phyloP scores from a whole-genome alignment of 306 rosid species.

The Prunus mira region DNA sequence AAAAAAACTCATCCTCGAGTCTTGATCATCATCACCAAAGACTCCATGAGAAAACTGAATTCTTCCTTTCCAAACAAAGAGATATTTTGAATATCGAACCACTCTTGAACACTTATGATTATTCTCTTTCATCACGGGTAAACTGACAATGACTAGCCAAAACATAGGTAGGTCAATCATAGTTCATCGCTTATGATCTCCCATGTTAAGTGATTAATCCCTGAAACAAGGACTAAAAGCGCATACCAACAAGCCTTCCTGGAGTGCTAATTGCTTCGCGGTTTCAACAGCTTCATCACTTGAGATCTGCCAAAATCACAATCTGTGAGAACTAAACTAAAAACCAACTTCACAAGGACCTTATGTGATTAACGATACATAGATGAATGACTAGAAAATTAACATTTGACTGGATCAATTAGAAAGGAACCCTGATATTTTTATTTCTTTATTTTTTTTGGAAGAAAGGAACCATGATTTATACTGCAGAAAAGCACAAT shows the following conservation, averaged over 20 bases:
- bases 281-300: conserved; percentile 90
- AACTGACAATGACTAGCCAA: neutral
- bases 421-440: neutral
- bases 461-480: conserved; percentile 5
- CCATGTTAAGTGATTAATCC: neutral
- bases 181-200: neutral
- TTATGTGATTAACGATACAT: too few species aligned
- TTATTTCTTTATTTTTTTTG: too few species aligned
- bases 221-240: neutral
- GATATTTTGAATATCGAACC: too few species aligned
- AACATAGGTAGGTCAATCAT: neutral
- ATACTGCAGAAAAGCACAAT: neutral
- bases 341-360: neutral
- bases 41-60: too few species aligned
- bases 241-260: conserved; percentile 96
- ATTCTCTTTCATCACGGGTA: neutral
- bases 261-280: conserved; percentile 91
- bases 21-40: too few species aligned
- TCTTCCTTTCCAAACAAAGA: too few species aligned
- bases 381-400: neutral
- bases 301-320: conserved; percentile 63
- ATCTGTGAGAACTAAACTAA: conserved; percentile 18
- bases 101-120: too few species aligned
- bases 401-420: neutral
- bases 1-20: too few species aligned